phyloP scores from a whole-genome alignment of 306 rosid genomes.

The Lathyrus tuberosus region DNA sequence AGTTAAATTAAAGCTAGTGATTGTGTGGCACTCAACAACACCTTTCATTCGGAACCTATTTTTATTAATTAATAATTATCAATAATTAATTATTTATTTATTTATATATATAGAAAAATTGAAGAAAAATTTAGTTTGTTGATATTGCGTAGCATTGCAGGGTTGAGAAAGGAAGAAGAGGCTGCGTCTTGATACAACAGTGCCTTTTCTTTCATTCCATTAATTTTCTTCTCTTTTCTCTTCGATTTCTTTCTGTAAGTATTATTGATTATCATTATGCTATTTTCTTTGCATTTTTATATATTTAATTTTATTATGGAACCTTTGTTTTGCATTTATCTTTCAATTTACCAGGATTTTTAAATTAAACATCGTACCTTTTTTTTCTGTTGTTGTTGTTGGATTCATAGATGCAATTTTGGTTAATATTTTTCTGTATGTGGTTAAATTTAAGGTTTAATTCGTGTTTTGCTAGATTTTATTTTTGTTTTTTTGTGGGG shows the following conservation, averaged over 20 bases:
- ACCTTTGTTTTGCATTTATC: constrained; percentile 4
- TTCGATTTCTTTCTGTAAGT: neutral
- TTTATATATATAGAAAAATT: neutral
- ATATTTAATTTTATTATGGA: neutral
- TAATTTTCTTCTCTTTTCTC: constrained; percentile 1
- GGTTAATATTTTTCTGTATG: neutral
- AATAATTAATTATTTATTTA: neutral
- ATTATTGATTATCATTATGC: neutral
- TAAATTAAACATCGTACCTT: neutral
- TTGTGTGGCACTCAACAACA: neutral
- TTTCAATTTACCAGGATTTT: neutral
- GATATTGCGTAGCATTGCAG: constrained; percentile 40
- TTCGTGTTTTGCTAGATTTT: neutral
- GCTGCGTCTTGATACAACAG: constrained; percentile 37
- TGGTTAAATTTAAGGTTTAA: constrained; percentile 2
- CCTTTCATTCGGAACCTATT: neutral
- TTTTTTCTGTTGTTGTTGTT: neutral
- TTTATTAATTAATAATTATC: neutral
- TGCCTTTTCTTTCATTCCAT: constrained; percentile 22
- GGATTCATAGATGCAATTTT: constrained; percentile 38
- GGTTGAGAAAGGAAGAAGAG: constrained; percentile 2
- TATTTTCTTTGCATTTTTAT: neutral
- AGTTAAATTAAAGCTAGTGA: neutral
- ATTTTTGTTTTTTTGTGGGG: neutral
- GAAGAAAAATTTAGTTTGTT: neutral